These are phyloP conservation scores for Microcera coccophila DNA, from an alignment of 2,329 filamentous ascomycete species.

Conservation along the genomic window DNA sequence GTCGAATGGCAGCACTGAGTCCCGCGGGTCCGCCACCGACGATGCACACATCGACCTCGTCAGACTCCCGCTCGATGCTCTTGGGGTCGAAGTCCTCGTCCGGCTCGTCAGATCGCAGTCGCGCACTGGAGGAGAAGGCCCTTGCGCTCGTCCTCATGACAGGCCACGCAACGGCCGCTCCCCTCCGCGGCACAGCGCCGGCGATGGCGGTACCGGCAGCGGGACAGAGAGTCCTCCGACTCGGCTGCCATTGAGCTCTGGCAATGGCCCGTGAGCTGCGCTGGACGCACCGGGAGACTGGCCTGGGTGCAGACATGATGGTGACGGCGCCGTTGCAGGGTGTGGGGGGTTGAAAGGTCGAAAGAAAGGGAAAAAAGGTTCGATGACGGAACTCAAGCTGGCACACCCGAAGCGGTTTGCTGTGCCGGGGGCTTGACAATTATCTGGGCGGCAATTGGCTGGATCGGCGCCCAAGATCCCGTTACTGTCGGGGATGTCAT, in stretches of 20 bases:
- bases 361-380: neutral
- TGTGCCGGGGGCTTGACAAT: slow-evolving; percentile 24
- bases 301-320: slow-evolving; percentile 36
- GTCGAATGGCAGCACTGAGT: slow-evolving; percentile 83
- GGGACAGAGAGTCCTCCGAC: slow-evolving; percentile 20
- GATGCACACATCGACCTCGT: slow-evolving; percentile 95
- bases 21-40: slow-evolving; percentile 94
- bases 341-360: neutral
- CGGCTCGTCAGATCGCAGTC: slow-evolving; percentile 10
- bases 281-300: slow-evolving; percentile 39
- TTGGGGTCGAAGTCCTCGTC: slow-evolving; percentile 63
- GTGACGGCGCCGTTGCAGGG: neutral
- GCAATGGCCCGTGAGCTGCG: slow-evolving; percentile 34
- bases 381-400: too few relatives aligned
- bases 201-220: slow-evolving; percentile 18
- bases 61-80: slow-evolving; percentile 76
- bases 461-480: neutral
- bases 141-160: slow-evolving; percentile 25
- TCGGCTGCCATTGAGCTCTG: slow-evolving; percentile 27
- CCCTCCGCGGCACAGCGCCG: slow-evolving; percentile 5
- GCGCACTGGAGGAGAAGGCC: slow-evolving; percentile 23
- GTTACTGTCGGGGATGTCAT: neutral
- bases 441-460: slow-evolving; percentile 22
- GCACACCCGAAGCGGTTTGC: too few relatives aligned
- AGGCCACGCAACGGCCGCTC: slow-evolving; percentile 15